These are phyloP conservation scores for Pythium guiyangense DNA, from an alignment of 352 stramenopile species.

Conservation along the genomic window DNA sequence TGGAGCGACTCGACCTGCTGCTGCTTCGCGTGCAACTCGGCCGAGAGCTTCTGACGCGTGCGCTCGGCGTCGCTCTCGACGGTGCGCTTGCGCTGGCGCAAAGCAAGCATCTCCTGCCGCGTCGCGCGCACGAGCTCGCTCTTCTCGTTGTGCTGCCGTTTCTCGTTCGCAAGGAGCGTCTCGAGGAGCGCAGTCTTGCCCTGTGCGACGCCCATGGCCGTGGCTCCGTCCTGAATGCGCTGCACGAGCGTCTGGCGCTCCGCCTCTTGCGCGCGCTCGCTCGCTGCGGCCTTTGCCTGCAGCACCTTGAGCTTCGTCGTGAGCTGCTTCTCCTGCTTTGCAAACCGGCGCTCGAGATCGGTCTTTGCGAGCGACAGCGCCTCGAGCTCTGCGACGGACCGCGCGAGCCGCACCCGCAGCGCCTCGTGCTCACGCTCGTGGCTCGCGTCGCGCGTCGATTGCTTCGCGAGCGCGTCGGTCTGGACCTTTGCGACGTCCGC, in stretches of 20 bases:
- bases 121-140: conserved; percentile 41
- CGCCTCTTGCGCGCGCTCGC: conserved; percentile 43
- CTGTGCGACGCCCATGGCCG: conserved; percentile 57
- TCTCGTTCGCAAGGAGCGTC: conserved; percentile 54
- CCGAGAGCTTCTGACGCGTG: conserved; percentile 45
- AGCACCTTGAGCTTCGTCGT: conserved; percentile 51
- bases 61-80: conserved; percentile 59
- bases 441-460: conserved; percentile 13
- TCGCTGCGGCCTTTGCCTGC: conserved; percentile 29
- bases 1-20: conserved; percentile 41
- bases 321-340: conserved; percentile 45
- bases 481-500: conserved; percentile 39
- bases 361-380: conserved; percentile 29
- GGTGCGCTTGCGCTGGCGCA: conserved; percentile 50
- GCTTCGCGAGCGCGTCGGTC: conserved; percentile 24
- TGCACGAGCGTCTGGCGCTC: conserved; percentile 52
- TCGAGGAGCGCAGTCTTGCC: conserved; percentile 57
- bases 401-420: conserved; percentile 46
- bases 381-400: conserved; percentile 44
- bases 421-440: conserved; percentile 32
- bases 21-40: conserved; percentile 57
- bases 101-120: conserved; percentile 50
- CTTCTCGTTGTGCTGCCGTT: conserved; percentile 53
- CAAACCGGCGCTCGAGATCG: conserved; percentile 42
- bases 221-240: conserved; percentile 52